Conservation (phyloP, 768 basidiomycete species). For the Leccinum broughii region DNA sequence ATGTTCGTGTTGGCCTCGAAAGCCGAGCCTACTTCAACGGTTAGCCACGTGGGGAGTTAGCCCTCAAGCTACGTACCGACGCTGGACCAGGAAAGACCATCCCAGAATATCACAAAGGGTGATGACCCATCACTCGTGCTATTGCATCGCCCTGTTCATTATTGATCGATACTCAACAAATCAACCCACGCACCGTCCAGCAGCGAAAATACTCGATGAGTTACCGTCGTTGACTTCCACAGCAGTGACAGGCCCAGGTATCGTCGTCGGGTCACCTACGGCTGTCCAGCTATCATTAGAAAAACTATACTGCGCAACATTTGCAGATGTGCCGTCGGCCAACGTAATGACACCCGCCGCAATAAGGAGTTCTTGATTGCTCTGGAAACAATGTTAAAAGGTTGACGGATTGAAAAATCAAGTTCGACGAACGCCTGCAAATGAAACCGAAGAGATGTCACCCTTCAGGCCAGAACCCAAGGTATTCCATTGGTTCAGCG, state of each 20-base stretch:
- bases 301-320: constrained; percentile 74
- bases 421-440: constrained; percentile 66
- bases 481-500: constrained; percentile 71
- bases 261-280: constrained; percentile 54
- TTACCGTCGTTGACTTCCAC: constrained; percentile 83
- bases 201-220: constrained; percentile 82
- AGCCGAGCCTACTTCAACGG: constrained; percentile 46
- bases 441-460: constrained; percentile 73
- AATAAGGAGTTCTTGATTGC: constrained; percentile 65
- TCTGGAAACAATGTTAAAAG: constrained; percentile 39
- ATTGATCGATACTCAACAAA: background rate
- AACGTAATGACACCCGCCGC: constrained; percentile 81
- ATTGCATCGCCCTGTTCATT: background rate
- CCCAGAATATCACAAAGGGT: constrained; percentile 82
- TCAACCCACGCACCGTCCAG: constrained; percentile 68
- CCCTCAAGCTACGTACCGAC: constrained; percentile 47
- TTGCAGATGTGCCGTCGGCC: constrained; percentile 59
- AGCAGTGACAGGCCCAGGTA: constrained; percentile 91
- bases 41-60: background rate
- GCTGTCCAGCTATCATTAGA: constrained; percentile 73
- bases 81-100: constrained; percentile 74
- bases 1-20: constrained; percentile 62
- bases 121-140: constrained; percentile 59
- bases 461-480: constrained; percentile 83
- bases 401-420: background rate